These are phyloP conservation scores for Diplodia seriata DNA, from an alignment of 2,329 filamentous ascomycete species.

Conservation along the genomic window DNA sequence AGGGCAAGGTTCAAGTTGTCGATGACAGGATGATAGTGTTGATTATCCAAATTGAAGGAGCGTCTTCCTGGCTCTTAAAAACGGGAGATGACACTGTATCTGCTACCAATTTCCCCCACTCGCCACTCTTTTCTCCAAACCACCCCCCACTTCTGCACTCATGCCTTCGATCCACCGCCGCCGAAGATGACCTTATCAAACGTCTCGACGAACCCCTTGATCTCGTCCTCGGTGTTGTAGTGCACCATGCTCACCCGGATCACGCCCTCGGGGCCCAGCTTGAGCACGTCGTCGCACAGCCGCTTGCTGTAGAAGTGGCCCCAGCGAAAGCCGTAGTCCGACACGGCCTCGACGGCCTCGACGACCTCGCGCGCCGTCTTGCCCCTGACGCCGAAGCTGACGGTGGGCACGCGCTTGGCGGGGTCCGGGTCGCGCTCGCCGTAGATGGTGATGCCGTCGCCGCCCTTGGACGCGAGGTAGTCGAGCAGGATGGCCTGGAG, in stretches of 20 bases:
- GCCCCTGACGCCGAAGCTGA: conserved; percentile 70
- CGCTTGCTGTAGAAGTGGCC: conserved; percentile 74
- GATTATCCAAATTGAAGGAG: background rate
- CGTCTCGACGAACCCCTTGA: conserved; percentile 59
- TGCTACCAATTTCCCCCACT: background rate
- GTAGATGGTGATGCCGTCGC: conserved; percentile 63
- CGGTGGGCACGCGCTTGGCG: conserved; percentile 64
- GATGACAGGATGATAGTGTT: background rate
- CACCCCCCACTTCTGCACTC: background rate
- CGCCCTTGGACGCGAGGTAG: conserved; percentile 61
- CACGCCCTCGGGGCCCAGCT: conserved; percentile 66
- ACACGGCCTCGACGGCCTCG: conserved; percentile 65
- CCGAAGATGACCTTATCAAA: conserved; percentile 57
- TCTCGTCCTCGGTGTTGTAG: conserved; percentile 72
- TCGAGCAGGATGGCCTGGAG: conserved; percentile 66
- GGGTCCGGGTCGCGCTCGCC: conserved; percentile 61
- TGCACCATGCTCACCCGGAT: conserved; percentile 75
- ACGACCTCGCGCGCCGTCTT: conserved; percentile 65
- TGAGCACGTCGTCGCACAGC: conserved; percentile 65
- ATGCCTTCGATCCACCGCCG: conserved; percentile 7
- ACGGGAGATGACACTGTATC: background rate
- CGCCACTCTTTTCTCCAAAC: background rate
- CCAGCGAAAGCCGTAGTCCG: conserved; percentile 68
- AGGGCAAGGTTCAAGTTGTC: background rate
- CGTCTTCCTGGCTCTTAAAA: background rate